Percentiles rank a stretch among this genome's conserved stretches.
Evolutionary conservation across 1,284 basidiomycete genomes (phyloP).

Genomic region (Ustilago nuda): DNA sequence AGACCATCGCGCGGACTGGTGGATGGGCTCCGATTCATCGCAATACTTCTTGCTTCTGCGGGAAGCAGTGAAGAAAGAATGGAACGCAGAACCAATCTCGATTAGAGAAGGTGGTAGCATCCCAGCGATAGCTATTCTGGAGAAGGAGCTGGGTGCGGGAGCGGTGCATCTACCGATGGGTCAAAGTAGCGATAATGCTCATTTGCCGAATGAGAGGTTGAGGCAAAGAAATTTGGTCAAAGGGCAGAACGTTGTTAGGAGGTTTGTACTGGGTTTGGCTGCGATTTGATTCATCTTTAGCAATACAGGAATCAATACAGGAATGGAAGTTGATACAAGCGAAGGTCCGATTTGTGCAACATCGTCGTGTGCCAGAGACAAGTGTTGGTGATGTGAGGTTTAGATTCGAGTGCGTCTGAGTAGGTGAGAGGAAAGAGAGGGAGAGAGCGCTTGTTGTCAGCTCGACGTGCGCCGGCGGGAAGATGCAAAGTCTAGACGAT

Average conservation of each 20-base stretch:
- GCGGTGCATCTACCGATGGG: slow-evolving; percentile 90
- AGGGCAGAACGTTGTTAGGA: slow-evolving; percentile 35
- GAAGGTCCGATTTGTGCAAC: neutral
- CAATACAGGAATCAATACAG: slow-evolving; percentile 2
- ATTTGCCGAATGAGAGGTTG: slow-evolving; percentile 86
- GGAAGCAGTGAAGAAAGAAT: slow-evolving; percentile 82
- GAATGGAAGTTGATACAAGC: neutral
- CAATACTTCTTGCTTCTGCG: slow-evolving; percentile 86
- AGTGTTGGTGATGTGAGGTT: neutral
- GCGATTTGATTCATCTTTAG: neutral
- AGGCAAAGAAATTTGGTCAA: slow-evolving; percentile 78
- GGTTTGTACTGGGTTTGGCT: slow-evolving; percentile 41
- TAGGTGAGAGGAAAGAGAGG: neutral
- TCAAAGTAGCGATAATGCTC: slow-evolving; percentile 79
- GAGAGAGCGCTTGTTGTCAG: neutral
- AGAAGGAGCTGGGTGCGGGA: slow-evolving; percentile 81
- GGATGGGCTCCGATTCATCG: slow-evolving; percentile 86
- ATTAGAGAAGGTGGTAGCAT: slow-evolving; percentile 79
- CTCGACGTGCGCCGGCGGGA: neutral
- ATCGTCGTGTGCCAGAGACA: too few species aligned
- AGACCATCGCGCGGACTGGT: slow-evolving; percentile 91
- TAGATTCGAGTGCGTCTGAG: slow-evolving; percentile 13
- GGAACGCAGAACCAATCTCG: slow-evolving; percentile 79
- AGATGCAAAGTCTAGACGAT: neutral
- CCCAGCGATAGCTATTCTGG: slow-evolving; percentile 89